Evolutionary conservation across 2,329 filamentous ascomycete species (phyloP), one percentile per base, ranked within the genome.

Genomic region (Fusarium veterinarium): DNA sequence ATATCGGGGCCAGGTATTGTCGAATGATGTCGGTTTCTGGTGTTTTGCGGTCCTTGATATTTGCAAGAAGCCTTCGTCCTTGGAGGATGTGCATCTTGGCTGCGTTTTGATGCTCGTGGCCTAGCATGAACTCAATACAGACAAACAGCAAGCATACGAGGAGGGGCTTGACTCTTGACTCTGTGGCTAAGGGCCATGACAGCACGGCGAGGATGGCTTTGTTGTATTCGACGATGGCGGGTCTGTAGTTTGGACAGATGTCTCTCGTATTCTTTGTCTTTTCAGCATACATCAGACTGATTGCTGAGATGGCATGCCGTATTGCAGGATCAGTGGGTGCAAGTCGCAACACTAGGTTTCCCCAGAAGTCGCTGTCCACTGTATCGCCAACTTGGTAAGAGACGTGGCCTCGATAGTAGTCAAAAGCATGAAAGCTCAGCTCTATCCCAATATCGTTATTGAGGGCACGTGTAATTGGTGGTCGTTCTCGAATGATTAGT

Each of bases 251-350:
- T 4, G 57, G n/a, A 41, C n/a, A 33, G 3, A 4, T 5, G 23
- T 40, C 28, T 35, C 4, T 33, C 3, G n/a, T 13, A 2, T n/a
- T n/a, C 1, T n/a, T 28, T 8, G 57, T 53, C 19, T 53, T 52
- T 25, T 53, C 37, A 1, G 46, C 46, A 8, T 60, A 41, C 57
- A 60, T 41, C 4, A 53, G 5, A 8, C 66, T 69, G 12, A 69
- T 67, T 7, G 63, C 51, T 16, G 60, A 33, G 4, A 67, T 42
- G 8, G 66, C 41, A 30, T 69, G 48, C 8, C 66, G 38, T 41
- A 69, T 66, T 17, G 64, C 66, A 7, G 66, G 35, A 33, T 67
- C 65, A 0, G 52, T 56, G 6, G 51, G 52, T 28, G 44, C 63
- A 17, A 68, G 46, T 44, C 53, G 63, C 8, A 68, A 8, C 4